A percentile compares a stretch with the other conserved stretches of the same genome.
These are phyloP conservation scores for Agaricus sinodeliciosus DNA, from an alignment of 768 basidiomycete genomes.

Conservation along the genomic window DNA sequence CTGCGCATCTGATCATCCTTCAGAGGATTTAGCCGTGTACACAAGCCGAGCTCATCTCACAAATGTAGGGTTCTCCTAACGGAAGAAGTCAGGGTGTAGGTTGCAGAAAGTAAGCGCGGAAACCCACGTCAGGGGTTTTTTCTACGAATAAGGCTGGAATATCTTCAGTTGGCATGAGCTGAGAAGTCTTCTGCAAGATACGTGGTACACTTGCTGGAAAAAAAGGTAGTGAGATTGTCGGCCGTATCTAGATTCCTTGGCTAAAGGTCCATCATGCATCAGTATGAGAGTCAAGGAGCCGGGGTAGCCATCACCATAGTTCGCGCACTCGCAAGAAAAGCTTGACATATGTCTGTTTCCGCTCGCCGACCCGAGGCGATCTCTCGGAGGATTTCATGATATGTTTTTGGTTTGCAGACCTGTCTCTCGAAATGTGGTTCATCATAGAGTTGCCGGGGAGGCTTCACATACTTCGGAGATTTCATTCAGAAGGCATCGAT, in stretches of 20 bases:
- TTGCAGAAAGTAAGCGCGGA: not conserved
- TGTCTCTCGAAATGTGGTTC: conserved; percentile 17
- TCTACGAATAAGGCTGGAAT: conserved; percentile 53
- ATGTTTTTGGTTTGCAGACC: conserved; percentile 60
- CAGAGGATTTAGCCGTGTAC: not conserved
- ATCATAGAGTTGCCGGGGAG: not conserved
- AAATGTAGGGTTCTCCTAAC: conserved; percentile 21
- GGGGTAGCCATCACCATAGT: conserved; percentile 22
- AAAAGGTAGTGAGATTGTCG: conserved; percentile 61
- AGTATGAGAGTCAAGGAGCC: not conserved
- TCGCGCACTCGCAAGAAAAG: conserved; percentile 40
- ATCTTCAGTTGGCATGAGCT: conserved; percentile 25
- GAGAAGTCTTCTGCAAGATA: not conserved
- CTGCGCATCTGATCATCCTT: conserved; percentile 48
- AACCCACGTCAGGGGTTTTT: conserved; percentile 22
- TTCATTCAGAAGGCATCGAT: conserved; percentile 64
- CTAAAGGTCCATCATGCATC: not conserved
- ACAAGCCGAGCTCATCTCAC: conserved; percentile 4
- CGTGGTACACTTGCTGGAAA: conserved; percentile 32
- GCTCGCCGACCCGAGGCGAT: conserved; percentile 39
- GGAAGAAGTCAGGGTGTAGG: not conserved
- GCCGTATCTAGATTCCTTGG: conserved; percentile 42
- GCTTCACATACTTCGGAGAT: conserved; percentile 52
- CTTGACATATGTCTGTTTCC: conserved; percentile 33
- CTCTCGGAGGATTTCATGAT: conserved; percentile 38